Conservation (phyloP, 2,329 filamentous ascomycete genomes). For the Curvularia sp. region DNA sequence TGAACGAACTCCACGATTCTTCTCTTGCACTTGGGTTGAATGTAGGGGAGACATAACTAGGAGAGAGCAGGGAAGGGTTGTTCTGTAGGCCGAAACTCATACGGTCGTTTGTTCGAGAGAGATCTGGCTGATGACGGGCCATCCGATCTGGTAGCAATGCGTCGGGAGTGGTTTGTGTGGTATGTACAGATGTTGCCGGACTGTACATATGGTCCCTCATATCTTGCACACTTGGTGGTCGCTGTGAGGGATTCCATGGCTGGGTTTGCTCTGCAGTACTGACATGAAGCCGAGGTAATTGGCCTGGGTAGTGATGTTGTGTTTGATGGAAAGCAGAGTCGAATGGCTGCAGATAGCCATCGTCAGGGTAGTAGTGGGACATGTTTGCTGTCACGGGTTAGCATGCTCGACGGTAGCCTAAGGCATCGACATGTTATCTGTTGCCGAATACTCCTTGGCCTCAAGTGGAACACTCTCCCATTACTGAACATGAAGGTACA, state of each 20-base stretch:
- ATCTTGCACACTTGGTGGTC: constrained; percentile 22
- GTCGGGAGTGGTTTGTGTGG: constrained; percentile 20
- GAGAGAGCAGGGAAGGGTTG: constrained; percentile 24
- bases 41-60: constrained; percentile 10
- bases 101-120: constrained; percentile 9
- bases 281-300: constrained; percentile 18
- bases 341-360: constrained; percentile 22
- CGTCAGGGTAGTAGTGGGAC: constrained; percentile 36
- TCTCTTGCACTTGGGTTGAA: constrained; percentile 25
- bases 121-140: constrained; percentile 16
- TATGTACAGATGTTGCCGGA: constrained; percentile 26
- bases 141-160: constrained; percentile 7
- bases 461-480: neutral
- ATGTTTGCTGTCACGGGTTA: constrained; percentile 40
- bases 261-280: constrained; percentile 19
- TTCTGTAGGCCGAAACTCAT: constrained; percentile 20
- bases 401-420: constrained; percentile 22
- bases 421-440: constrained; percentile 13
- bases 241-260: constrained; percentile 28
- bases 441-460: neutral
- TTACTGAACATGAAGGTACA: neutral
- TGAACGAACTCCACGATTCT: constrained; percentile 40
- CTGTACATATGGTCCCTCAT: constrained; percentile 23
- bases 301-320: constrained; percentile 20
- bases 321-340: constrained; percentile 24